A percentile compares a stretch with the other conserved stretches of the same genome.
phyloP scores from a whole-genome alignment of 73 alveolate species.

The Breviolum minutum region DNA sequence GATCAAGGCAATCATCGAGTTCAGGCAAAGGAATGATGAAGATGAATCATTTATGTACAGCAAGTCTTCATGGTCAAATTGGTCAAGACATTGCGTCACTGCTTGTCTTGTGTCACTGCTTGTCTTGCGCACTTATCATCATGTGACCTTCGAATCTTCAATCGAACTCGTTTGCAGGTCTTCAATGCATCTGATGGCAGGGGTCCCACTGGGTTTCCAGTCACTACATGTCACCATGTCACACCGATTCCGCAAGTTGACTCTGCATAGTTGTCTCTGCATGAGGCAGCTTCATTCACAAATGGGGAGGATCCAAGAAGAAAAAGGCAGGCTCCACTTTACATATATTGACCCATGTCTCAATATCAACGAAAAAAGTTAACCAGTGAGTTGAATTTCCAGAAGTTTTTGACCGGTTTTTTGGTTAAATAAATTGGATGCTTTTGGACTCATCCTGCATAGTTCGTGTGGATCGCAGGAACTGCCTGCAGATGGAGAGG shows the following conservation, averaged over 20 bases:
- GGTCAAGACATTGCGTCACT: no score
- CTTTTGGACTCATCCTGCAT: no score
- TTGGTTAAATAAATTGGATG: no score
- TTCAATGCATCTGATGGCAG: conserved; percentile 64
- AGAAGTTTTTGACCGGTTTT: no score
- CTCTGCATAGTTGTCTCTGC: not conserved
- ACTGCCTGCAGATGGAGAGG: not conserved
- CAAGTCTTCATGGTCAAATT: not conserved
- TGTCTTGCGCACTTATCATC: no score
- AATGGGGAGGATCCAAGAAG: conserved; percentile 85
- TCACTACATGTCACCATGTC: not conserved
- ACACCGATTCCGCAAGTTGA: not conserved
- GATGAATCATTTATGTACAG: not conserved
- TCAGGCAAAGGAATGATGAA: not conserved
- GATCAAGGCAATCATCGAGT: conserved; percentile 82
- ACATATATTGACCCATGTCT: no score
- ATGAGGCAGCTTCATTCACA: conserved; percentile 80
- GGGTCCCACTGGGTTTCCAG: not conserved
- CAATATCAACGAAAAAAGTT: no score
- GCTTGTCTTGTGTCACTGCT: no score
- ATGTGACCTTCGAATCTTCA: not conserved
- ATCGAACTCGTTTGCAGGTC: conserved; percentile 9
- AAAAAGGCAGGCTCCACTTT: conserved; percentile 38
- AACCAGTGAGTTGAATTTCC: no score
- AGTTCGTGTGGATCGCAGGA: not conserved